Evolutionary conservation across 805 yeast species (phyloP).

Genomic region (Teunomyces tritomae): DNA sequence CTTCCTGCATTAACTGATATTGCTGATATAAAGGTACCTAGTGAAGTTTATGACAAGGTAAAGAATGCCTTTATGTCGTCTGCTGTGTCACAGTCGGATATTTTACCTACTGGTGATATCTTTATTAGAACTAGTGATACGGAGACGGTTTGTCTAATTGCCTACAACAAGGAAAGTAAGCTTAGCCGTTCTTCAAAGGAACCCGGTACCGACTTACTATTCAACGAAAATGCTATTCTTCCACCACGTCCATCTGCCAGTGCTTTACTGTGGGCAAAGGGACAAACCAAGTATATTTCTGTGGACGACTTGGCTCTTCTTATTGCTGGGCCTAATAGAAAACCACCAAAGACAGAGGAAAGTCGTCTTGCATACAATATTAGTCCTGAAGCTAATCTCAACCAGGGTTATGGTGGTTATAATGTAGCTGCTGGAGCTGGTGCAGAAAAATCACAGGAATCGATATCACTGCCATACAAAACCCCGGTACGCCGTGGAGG

Average conservation of each 20-base stretch:
- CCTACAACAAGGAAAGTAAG: constrained; percentile 17
- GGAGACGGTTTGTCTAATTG: constrained; percentile 34
- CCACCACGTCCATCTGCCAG: constrained; percentile 81
- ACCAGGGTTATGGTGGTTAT: constrained; percentile 28
- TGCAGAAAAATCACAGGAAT: constrained; percentile 7
- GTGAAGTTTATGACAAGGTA: constrained; percentile 24
- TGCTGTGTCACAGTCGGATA: constrained; percentile 21
- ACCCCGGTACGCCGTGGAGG: constrained; percentile 45
- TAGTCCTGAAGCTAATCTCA: constrained; percentile 43
- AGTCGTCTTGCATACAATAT: constrained; percentile 50
- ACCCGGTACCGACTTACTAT: constrained; percentile 53
- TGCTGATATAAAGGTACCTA: constrained; percentile 38
- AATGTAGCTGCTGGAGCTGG: constrained; percentile 14
- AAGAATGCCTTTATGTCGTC: constrained; percentile 20
- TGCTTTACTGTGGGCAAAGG: constrained; percentile 83
- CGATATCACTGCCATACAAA: constrained; percentile 31
- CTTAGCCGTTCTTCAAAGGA: constrained; percentile 11
- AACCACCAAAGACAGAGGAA: constrained; percentile 57
- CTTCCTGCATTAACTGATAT: constrained; percentile 66
- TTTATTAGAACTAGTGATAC: constrained; percentile 54
- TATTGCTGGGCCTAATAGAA: constrained; percentile 74
- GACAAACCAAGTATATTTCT: constrained; percentile 57
- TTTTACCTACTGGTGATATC: constrained; percentile 54
- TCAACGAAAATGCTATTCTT: constrained; percentile 62
- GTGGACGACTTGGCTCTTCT: constrained; percentile 60